Conservation (phyloP, 495 filamentous ascomycete species). For the Aspergillus conjunctus region DNA sequence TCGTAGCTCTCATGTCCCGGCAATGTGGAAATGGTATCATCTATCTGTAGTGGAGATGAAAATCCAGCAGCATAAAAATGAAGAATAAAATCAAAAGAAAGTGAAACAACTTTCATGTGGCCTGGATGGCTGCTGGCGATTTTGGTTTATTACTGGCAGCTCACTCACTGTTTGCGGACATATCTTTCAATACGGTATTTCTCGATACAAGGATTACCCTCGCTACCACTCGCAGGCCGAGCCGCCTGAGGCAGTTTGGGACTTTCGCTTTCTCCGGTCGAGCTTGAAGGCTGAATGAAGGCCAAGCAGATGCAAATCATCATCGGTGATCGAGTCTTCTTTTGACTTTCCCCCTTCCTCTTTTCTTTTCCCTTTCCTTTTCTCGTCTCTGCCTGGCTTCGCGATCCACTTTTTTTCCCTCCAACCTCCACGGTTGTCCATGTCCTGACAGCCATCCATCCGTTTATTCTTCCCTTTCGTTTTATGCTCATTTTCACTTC, state of each 20-base stretch:
- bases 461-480: not conserved
- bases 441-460: no score
- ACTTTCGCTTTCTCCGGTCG: no score
- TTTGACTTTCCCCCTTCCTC: not conserved
- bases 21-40: no score
- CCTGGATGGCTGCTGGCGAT: not conserved
- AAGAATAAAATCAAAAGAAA: no score
- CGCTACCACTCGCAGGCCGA: slow-evolving; percentile 7
- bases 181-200: slow-evolving; percentile 18
- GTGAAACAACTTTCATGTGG: not conserved
- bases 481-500: not conserved
- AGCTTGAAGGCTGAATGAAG: no score
- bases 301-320: slow-evolving; percentile 19
- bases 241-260: slow-evolving; percentile 12
- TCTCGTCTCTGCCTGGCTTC: not conserved
- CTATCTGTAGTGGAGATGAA: no score
- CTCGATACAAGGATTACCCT: not conserved
- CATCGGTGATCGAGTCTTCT: slow-evolving; percentile 12
- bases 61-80: no score
- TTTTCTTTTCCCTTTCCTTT: not conserved
- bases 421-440: not conserved
- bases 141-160: not conserved
- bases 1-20: no score
- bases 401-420: not conserved
- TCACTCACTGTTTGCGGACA: slow-evolving; percentile 13